phyloP scores from a whole-genome alignment of 768 basidiomycete species.

The Pleurotus platypus region DNA sequence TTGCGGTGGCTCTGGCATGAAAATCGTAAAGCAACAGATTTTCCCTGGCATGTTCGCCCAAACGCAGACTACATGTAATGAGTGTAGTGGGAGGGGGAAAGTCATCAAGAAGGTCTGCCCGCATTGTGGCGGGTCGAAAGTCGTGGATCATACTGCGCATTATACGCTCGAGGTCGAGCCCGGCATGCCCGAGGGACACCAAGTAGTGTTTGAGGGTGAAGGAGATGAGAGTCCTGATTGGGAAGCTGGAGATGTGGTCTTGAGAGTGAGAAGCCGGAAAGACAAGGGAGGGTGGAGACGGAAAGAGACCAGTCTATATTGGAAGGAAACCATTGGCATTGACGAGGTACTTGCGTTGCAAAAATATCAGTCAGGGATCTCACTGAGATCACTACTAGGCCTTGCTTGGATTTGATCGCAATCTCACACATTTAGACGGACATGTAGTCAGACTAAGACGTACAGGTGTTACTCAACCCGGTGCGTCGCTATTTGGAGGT shows the following conservation, averaged over 20 bases:
- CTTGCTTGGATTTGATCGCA: slow-evolving; percentile 91
- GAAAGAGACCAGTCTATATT: slow-evolving; percentile 89
- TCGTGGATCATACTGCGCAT: slow-evolving; percentile 73
- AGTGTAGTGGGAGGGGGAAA: slow-evolving; percentile 82
- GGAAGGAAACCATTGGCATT: slow-evolving; percentile 86
- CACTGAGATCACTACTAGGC: slow-evolving; percentile 48
- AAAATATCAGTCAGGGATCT: not conserved
- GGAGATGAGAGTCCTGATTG: slow-evolving; percentile 95
- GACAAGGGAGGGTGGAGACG: slow-evolving; percentile 80
- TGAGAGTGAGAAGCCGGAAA: slow-evolving; percentile 77
- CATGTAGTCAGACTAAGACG: slow-evolving; percentile 68
- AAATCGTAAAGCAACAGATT: slow-evolving; percentile 87
- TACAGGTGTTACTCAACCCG: slow-evolving; percentile 87
- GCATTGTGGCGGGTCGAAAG: slow-evolving; percentile 79
- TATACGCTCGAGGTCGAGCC: slow-evolving; percentile 83
- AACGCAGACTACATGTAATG: slow-evolving; percentile 76
- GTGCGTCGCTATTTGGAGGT: slow-evolving; percentile 30
- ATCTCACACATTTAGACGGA: slow-evolving; percentile 90
- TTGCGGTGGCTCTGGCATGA: slow-evolving; percentile 84
- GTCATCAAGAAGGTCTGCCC: slow-evolving; percentile 76
- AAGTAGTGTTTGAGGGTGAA: slow-evolving; percentile 94
- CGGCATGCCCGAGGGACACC: slow-evolving; percentile 91
- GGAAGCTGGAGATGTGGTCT: slow-evolving; percentile 91
- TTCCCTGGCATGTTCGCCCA: slow-evolving; percentile 97
- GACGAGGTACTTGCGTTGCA: slow-evolving; percentile 66